Conservation (phyloP, 1,139 yeast genomes). For the Sugiyamaella novakii region DNA sequence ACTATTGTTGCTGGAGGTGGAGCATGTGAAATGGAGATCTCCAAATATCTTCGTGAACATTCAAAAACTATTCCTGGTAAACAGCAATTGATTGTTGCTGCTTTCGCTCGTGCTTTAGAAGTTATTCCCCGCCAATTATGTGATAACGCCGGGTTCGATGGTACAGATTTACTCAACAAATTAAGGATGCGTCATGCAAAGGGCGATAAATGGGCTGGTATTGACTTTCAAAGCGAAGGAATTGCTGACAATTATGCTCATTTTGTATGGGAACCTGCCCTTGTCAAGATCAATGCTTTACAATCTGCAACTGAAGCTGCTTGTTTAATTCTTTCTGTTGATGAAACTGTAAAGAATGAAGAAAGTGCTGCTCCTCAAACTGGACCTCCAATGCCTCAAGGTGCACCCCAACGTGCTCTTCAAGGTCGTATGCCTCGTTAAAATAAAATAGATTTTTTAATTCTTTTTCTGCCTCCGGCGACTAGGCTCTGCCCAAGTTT, state of each 20-base stretch:
- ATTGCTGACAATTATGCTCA: constrained; percentile 83
- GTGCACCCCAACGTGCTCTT: constrained; percentile 33
- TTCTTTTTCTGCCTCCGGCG: constrained; percentile 3
- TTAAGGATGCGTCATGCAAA: constrained; percentile 92
- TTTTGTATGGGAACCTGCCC: constrained; percentile 97
- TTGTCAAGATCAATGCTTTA: constrained; percentile 91
- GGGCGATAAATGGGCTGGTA: constrained; percentile 90
- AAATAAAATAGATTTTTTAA: constrained; percentile 1
- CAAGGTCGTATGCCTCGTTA: constrained; percentile 29
- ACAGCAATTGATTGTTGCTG: constrained; percentile 87
- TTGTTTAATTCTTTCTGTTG: constrained; percentile 84
- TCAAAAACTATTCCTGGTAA: constrained; percentile 91
- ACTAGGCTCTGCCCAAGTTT: background rate
- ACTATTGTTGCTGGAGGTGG: constrained; percentile 98
- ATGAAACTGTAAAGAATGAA: constrained; percentile 89
- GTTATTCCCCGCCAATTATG: constrained; percentile 96
- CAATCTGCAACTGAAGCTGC: constrained; percentile 99
- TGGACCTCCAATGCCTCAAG: constrained; percentile 35
- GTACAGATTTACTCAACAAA: constrained; percentile 86
- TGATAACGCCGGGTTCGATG: constrained; percentile 97
- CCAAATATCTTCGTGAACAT: constrained; percentile 82
- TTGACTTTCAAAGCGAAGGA: constrained; percentile 80
- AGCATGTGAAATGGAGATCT: constrained; percentile 96
- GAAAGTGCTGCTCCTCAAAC: constrained; percentile 49
- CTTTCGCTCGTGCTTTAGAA: constrained; percentile 93